Percentiles rank a stretch among this genome's conserved stretches.
Evolutionary conservation across 345 rosid species (phyloP).

Genomic region (Reutealis trisperma): DNA sequence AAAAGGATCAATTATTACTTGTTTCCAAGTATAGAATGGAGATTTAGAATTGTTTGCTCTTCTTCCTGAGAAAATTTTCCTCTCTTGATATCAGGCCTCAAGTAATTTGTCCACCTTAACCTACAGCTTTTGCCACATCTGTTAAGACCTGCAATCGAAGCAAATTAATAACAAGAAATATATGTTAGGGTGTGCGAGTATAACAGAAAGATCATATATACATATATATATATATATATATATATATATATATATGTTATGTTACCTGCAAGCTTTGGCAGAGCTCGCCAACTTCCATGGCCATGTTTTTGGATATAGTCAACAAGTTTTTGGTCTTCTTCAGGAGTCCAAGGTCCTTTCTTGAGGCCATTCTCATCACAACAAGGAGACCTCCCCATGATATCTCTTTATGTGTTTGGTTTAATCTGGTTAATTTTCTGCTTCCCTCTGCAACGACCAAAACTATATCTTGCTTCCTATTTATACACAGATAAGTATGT

Average conservation of each 20-base stretch:
- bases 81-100: slow-evolving; percentile 80
- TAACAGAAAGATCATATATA: no score
- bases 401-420: not conserved
- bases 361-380: slow-evolving; percentile 84
- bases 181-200: not conserved
- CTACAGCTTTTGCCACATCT: slow-evolving; percentile 89
- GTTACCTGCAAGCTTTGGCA: slow-evolving; percentile 77
- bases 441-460: slow-evolving; percentile 21
- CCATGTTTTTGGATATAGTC: slow-evolving; percentile 70
- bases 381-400: slow-evolving; percentile 88
- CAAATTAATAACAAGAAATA: not conserved
- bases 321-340: slow-evolving; percentile 83
- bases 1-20: slow-evolving; percentile 35
- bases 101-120: slow-evolving; percentile 77
- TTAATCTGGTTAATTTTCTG: not conserved
- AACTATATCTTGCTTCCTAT: slow-evolving; percentile 25
- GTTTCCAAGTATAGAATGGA: slow-evolving; percentile 79
- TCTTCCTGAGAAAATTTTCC: slow-evolving; percentile 78
- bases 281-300: slow-evolving; percentile 97
- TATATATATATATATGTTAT: not conserved
- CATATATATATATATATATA: no score
- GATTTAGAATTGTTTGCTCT: slow-evolving; percentile 74
- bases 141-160: slow-evolving; percentile 53
- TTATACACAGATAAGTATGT: slow-evolving; percentile 23
- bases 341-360: slow-evolving; percentile 98